phyloP scores from a whole-genome alignment of 495 filamentous ascomycete species.

The Hypoxylon cercidicola region DNA sequence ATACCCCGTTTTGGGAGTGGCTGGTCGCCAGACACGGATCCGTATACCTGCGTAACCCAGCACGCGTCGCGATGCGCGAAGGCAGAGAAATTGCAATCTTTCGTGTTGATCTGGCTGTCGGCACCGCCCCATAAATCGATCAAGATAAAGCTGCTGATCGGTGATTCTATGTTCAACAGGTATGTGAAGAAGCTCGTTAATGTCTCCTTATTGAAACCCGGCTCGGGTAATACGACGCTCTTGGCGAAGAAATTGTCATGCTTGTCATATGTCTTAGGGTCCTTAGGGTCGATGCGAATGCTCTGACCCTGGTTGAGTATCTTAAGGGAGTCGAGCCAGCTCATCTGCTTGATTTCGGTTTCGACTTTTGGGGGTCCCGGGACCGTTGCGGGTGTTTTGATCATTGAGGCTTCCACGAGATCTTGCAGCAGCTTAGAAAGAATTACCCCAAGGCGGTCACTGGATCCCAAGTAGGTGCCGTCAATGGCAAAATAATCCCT shows the following conservation, averaged over 20 bases:
- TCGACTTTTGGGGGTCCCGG: too few species aligned
- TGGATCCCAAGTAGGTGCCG: conserved; percentile 51
- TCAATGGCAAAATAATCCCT: conserved; percentile 45
- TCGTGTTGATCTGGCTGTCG: conserved; percentile 53
- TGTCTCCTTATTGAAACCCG: conserved; percentile 34
- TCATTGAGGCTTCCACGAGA: too few species aligned
- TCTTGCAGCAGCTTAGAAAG: conserved; percentile 3
- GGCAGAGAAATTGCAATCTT: conserved; percentile 45
- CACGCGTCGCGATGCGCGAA: conserved; percentile 60
- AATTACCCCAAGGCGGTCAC: conserved; percentile 36
- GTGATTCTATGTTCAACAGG: conserved; percentile 22
- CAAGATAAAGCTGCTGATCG: conserved; percentile 52
- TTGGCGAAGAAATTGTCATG: conserved; percentile 62
- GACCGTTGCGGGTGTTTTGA: too few species aligned
- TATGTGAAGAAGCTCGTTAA: conserved; percentile 53
- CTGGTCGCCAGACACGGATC: conserved; percentile 42
- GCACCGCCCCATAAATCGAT: conserved; percentile 60
- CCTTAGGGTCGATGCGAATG: not conserved
- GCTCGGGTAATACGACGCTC: conserved; percentile 47
- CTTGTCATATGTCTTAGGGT: not conserved
- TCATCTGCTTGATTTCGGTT: conserved; percentile 18
- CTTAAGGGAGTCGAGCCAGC: conserved; percentile 46
- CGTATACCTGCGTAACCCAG: conserved; percentile 62
- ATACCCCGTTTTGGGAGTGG: conserved; percentile 51
- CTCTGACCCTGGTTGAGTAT: conserved; percentile 41